phyloP scores from a whole-genome alignment of 306 rosid species.

The Cajanus cajan region DNA sequence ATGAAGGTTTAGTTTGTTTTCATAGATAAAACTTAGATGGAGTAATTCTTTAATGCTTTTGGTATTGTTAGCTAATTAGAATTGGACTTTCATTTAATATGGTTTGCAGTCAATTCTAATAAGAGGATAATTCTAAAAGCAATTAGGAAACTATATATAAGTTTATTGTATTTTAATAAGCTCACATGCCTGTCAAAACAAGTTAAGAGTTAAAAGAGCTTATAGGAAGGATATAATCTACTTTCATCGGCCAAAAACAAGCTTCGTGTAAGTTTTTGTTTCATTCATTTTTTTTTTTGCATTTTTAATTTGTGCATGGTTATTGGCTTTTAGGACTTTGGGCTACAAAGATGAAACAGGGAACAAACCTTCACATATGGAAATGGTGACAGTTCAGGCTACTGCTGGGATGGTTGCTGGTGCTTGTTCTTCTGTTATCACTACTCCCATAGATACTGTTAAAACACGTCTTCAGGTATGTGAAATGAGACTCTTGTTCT shows the following conservation, averaged over 20 bases:
- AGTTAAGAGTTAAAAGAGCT: not conserved
- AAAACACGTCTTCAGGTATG: slow-evolving; percentile 91
- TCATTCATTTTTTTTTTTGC: not conserved
- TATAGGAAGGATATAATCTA: not conserved
- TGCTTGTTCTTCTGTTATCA: slow-evolving; percentile 75
- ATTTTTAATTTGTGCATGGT: slow-evolving; percentile 2
- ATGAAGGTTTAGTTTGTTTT: not conserved
- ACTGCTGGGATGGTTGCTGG: slow-evolving; percentile 85
- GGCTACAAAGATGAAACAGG: slow-evolving; percentile 56
- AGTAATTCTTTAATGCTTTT: not conserved
- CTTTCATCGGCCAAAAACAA: not conserved
- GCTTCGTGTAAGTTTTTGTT: not conserved
- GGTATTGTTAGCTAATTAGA: not conserved
- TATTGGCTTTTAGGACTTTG: slow-evolving; percentile 50
- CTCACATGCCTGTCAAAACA: not conserved
- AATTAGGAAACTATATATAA: not conserved
- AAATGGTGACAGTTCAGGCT: slow-evolving; percentile 80
- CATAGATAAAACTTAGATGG: not conserved
- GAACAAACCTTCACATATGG: slow-evolving; percentile 71
- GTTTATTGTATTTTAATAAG: not conserved
- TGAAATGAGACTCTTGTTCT: not conserved
- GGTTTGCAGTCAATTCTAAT: not conserved
- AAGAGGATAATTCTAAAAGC: too few species aligned
- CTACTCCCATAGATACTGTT: slow-evolving; percentile 85
- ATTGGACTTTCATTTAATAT: not conserved